Evolutionary conservation across 1,139 yeast species (phyloP).

Genomic region (Magnusiomyces magnusii): DNA sequence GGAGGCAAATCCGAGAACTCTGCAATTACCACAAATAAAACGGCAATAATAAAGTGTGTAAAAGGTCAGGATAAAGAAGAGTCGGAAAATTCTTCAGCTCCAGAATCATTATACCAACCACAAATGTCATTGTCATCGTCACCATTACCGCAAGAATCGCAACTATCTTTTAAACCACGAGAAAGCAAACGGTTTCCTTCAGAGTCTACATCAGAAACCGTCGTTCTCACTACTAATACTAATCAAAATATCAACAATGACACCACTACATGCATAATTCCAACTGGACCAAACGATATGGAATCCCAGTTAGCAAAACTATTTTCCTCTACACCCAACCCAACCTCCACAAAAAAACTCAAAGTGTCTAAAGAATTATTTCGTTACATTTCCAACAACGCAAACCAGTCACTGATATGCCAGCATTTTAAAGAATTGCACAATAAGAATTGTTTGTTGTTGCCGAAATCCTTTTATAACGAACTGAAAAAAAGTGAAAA

Average conservation of each 20-base stretch:
- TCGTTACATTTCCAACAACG: background rate
- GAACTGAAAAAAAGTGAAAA: no score
- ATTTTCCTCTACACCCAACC: background rate
- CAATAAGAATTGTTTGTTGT: background rate
- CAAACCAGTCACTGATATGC: background rate
- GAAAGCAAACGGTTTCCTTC: no score
- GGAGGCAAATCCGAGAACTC: background rate
- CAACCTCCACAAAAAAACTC: background rate
- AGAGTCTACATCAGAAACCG: background rate
- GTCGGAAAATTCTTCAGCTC: no score
- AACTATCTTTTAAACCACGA: no score
- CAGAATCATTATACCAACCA: background rate
- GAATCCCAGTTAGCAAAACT: background rate
- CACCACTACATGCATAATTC: background rate
- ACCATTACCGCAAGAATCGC: no score
- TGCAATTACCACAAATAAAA: background rate
- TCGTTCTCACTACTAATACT: background rate
- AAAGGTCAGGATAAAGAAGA: background rate
- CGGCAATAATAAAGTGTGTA: background rate
- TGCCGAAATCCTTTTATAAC: no score
- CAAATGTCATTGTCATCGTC: no score
- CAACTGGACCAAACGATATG: background rate
- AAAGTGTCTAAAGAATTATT: background rate
- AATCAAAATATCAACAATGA: background rate
- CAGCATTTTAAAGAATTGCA: background rate